These are phyloP conservation scores for Neodidymelliopsis sp. DNA, from an alignment of 2,329 filamentous ascomycete genomes.

Conservation along the genomic window DNA sequence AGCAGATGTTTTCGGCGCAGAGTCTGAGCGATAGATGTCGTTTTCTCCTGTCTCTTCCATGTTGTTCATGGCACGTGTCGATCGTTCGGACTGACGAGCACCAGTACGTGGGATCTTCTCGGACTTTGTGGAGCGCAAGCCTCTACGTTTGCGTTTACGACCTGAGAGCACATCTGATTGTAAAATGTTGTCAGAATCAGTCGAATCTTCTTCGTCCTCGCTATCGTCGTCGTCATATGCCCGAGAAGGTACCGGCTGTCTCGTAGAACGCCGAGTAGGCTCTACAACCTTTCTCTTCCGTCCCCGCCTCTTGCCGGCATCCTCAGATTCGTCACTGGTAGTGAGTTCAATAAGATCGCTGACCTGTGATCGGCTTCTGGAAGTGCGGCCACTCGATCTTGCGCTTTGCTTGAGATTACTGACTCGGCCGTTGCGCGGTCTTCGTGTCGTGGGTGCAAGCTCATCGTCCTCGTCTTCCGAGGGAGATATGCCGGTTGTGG, in stretches of 20 bases:
- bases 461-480: slow-evolving; percentile 38
- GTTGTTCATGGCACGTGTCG: slow-evolving; percentile 54
- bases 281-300: slow-evolving; percentile 27
- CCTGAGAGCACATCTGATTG: slow-evolving; percentile 51
- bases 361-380: slow-evolving; percentile 25
- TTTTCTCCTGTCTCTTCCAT: slow-evolving; percentile 67
- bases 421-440: slow-evolving; percentile 26
- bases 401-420: not conserved
- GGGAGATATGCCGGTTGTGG: slow-evolving; percentile 38
- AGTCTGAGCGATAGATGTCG: slow-evolving; percentile 61
- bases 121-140: slow-evolving; percentile 16
- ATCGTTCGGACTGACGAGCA: slow-evolving; percentile 54
- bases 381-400: slow-evolving; percentile 14
- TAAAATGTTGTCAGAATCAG: slow-evolving; percentile 46
- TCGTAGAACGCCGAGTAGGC: slow-evolving; percentile 41
- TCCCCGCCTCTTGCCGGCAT: slow-evolving; percentile 19
- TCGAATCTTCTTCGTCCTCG: slow-evolving; percentile 40
- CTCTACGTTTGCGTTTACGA: slow-evolving; percentile 50
- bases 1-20: slow-evolving; percentile 48
- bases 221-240: slow-evolving; percentile 25
- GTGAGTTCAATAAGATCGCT: slow-evolving; percentile 24
- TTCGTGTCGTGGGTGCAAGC: slow-evolving; percentile 14
- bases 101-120: slow-evolving; percentile 34
- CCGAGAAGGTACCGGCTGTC: slow-evolving; percentile 24
- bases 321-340: slow-evolving; percentile 31